These are phyloP conservation scores for Tanacetum coccineum DNA, from an alignment of 129 eudicot genomes.

Conservation along the genomic window DNA sequence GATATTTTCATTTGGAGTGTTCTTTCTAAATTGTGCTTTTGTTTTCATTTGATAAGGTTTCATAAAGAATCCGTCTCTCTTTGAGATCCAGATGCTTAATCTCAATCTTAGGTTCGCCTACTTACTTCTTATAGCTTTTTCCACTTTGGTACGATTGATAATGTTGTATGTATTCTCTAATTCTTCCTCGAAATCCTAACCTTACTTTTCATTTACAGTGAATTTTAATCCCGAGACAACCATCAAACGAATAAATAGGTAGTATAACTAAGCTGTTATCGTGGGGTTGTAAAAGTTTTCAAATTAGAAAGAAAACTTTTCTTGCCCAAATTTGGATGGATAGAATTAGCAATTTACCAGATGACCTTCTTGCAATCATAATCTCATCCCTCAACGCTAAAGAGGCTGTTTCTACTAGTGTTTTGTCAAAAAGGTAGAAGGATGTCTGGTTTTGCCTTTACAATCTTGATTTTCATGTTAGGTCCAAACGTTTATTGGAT, in stretches of 20 bases:
- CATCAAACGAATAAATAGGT: background rate
- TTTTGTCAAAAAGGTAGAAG: background rate
- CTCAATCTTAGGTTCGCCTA: background rate
- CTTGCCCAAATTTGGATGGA: background rate
- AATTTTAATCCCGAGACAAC: background rate
- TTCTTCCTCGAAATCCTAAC: background rate
- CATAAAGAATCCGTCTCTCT: background rate
- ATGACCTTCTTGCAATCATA: background rate
- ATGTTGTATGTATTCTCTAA: background rate
- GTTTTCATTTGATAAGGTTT: background rate
- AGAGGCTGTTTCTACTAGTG: background rate
- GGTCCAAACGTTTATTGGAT: background rate
- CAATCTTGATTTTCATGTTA: background rate
- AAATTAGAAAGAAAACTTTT: background rate
- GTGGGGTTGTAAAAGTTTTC: background rate
- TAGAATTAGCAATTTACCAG: background rate
- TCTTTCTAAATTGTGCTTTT: background rate
- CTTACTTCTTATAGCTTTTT: background rate
- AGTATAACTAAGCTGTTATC: background rate
- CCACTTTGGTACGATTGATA: background rate
- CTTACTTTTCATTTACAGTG: background rate
- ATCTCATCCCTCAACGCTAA: background rate
- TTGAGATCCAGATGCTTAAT: background rate
- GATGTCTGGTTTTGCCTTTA: background rate
- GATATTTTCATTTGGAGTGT: background rate